Base-by-base conservation (phyloP, 2,329 filamentous ascomycete genomes). In the Zymoseptoria passerinii region DNA sequence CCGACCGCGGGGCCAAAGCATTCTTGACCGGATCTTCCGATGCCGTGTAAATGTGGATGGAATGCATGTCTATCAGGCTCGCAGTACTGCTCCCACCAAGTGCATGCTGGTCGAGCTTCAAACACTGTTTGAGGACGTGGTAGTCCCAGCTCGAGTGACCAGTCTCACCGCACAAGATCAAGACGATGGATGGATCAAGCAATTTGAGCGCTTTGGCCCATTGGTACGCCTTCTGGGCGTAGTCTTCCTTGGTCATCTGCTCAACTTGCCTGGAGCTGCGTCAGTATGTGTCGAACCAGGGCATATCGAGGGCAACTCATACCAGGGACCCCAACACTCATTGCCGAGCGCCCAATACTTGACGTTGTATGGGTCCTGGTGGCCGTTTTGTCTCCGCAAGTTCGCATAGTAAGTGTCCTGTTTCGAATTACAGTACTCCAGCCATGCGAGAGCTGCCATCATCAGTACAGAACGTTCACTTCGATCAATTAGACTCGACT, bases 271-370 rank as follows among this genome's bases (percentile, higher is more conserved):
- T 52, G 23, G 23, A 18, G 19, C 5, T 10, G 16, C 49, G 49
- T 50, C 49, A 50, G 49, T 23, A 10, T 5, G 2, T 8, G n/a
- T 27, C 19, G 49, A 20, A 50, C 6, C 2, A 18, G 19, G 8
- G 49, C 49, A 8, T 8, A 6, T 44, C 7, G 9, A 44, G 10
- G 13, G 35, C 18, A 23, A 18, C 19, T 9, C 16, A 7, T 52
- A 52, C 50, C 81, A 87, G 18, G 83, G 81, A 4, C 84, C 85
- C 81, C 82, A 87, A 71, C 80, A 80, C 67, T 87, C 84, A 73
- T 94, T 94, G 8, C 89, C 89, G 27, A 94, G 81, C 1, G 88
- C 88, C 89, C 89, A 94, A 78, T 92, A 92, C 74, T 89, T 90
- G 67, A 92, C 82, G 59, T 86, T 85, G 74, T 92, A 92, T 4